Evolutionary conservation across 768 basidiomycete species (phyloP), one percentile per base, ranked within the genome.

Genomic region (Suillus bovinus): DNA sequence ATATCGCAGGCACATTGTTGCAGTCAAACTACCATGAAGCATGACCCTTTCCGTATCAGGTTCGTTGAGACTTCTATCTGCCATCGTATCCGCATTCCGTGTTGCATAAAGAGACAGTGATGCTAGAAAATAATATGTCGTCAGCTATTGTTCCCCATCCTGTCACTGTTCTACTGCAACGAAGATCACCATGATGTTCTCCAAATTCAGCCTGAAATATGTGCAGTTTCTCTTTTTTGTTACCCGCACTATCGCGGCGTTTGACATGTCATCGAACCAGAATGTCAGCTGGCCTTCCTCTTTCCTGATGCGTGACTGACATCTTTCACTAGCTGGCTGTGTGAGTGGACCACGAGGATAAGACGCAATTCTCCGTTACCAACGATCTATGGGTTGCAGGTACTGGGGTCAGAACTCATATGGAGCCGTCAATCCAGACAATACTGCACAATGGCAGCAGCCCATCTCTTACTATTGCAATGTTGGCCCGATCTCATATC

Each of bases 371-470:
- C 11, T 56, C 36, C 17, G 17, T 53, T 60, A 36, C 44, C 46
- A n/a, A 53, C 59, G 33, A 62, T 50, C 46, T 22, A 31, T 44
- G 39, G 11, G 24, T 36, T 27, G 24, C 60, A 75, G 73, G 60
- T 76, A 77, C 52, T 76, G 77, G 75, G 75, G 77, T 13, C 78
- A 77, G 66, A 76, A 77, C 38, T 78, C 76, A 9, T 75, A 74
- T 27, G 77, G 78, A 11, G 76, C 77, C 3, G 67, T 65, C 2
- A 67, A 78, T 60, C 62, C 71, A 24, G 53, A 55, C 17, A 64
- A 78, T 55, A 68, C 72, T 7, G 67, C 70, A 5, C 61, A 70
- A 22, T 78, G 66, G 66, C 78, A 78, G 58, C 68, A 78, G 52
- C 41, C 63, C 0, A 71, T 78, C 39, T 71, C 69, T 20, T 72